These are phyloP conservation scores for Cydonia oblonga DNA, from an alignment of 331 rosid species.

Conservation along the genomic window DNA sequence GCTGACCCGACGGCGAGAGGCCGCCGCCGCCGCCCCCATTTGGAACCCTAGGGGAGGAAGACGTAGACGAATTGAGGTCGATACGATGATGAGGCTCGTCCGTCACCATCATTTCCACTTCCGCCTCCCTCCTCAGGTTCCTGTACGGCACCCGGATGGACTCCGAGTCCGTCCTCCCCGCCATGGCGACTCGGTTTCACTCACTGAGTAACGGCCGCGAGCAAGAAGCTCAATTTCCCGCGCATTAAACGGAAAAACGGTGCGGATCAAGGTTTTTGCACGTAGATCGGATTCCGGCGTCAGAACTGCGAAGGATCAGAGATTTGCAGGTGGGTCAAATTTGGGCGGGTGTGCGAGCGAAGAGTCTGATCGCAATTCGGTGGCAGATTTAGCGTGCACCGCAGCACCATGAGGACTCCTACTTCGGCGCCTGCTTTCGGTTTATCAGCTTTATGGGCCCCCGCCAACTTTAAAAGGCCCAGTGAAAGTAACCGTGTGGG, in stretches of 20 bases:
- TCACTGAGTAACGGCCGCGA: conserved; percentile 14
- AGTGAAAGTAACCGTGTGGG: neutral
- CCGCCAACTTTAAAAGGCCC: neutral
- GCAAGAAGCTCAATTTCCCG: neutral
- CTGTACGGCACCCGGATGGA: conserved; percentile 72
- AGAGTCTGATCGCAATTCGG: conserved; percentile 7
- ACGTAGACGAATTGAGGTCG: conserved; percentile 36
- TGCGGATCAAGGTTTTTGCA: neutral
- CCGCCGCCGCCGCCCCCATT: conserved; percentile 9
- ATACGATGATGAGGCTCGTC: conserved; percentile 41
- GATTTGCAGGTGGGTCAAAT: conserved; percentile 1
- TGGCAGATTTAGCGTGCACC: conserved; percentile 11
- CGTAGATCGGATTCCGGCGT: neutral
- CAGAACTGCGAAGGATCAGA: neutral
- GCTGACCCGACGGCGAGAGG: conserved; percentile 10
- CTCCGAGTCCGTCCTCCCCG: conserved; percentile 45
- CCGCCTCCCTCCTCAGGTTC: conserved; percentile 48
- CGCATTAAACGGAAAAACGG: neutral
- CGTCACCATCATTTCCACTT: conserved; percentile 58
- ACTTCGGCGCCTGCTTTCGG: neutral
- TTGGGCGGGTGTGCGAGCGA: conserved; percentile 10
- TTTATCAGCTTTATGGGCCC: neutral
- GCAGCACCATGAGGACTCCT: conserved; percentile 24
- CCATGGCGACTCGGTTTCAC: conserved; percentile 36
- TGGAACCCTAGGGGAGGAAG: conserved; percentile 17